Percentiles rank a stretch among this genome's conserved stretches.
These are phyloP conservation scores for Trifolium dubium DNA, from an alignment of 306 rosid genomes.

Conservation along the genomic window DNA sequence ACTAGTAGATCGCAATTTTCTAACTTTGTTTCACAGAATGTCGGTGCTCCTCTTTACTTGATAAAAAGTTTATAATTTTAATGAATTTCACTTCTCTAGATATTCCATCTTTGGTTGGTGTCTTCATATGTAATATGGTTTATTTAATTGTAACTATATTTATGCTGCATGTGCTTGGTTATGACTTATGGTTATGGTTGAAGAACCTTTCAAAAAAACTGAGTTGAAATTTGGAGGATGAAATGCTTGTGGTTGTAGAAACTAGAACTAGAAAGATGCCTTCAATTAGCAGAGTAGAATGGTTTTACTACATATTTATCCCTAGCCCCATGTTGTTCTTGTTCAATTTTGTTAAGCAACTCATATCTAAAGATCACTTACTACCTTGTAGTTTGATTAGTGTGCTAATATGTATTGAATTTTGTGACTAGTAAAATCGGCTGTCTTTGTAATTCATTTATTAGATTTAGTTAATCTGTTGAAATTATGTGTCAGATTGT, in stretches of 20 bases:
- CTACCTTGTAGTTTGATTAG: slow-evolving; percentile 7
- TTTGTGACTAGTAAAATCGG: background rate
- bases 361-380: background rate
- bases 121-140: background rate
- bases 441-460: background rate
- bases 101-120: background rate
- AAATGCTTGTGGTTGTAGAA: background rate
- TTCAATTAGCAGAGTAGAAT: background rate
- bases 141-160: background rate
- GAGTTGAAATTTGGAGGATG: background rate
- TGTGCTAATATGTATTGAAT: background rate
- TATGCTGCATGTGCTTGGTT: background rate
- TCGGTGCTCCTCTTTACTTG: background rate
- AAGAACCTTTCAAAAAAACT: background rate
- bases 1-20: background rate
- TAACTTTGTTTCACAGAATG: background rate
- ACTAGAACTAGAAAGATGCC: slow-evolving; percentile 12
- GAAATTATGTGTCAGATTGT: slow-evolving; percentile 51
- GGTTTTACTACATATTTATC: no score
- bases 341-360: slow-evolving; percentile 1
- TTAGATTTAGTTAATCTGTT: slow-evolving; percentile 20
- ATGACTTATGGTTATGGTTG: background rate
- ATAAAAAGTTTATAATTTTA: background rate
- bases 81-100: background rate
- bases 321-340: slow-evolving; percentile 3